Base-by-base conservation (phyloP, 164 flowering plant genomes). In the Tetracentron sinense region DNA sequence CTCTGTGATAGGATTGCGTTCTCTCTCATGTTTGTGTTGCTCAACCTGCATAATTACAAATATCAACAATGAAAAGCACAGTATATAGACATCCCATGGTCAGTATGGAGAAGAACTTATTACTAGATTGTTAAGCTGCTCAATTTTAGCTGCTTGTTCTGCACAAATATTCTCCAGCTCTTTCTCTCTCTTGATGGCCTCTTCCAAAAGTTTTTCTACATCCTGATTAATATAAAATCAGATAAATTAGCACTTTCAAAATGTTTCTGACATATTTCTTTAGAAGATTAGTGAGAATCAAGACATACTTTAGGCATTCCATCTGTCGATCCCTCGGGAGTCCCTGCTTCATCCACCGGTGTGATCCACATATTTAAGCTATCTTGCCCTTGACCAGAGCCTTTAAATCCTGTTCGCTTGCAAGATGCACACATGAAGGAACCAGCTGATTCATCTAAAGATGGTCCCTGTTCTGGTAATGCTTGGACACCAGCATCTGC, bases 121-220 rank as follows among this genome's bases (percentile, higher is more conserved):
- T 67, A 90, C 98, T 89, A 79, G 69, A 42, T 20, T 67, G 61
- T 75, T 82, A 30, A 94, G 80, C 64, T 82, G 79, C 79, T 86
- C 88, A 57, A 90, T 89, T 81, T 85, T 79, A 46, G 87, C 78
- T 51, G 82, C 82, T 73, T 93, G 97, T 64, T 87, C 91, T 50
- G 55, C 75, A 60, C 96, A 89, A 52, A 83, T 47, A 55, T 51
- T 76, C 73, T 85, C 86, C 61, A 93, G 94, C 62, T 85, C 87
- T 67, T 69, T 75, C 72, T 72, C 79, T 66, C 73, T 79, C 59
- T 63, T 74, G 6, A 21, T 66, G 19, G 77, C 79, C 44, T 65
- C 66, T 58, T 59, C 66, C 52, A 60, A 59, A 31, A 52, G 78
- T 42, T 56, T 73, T 50, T 60, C 77, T 19, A 58, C 58, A 67